Evolutionary conservation across 1,284 basidiomycete species (phyloP).

Genomic region (Volvariella surrecta): DNA sequence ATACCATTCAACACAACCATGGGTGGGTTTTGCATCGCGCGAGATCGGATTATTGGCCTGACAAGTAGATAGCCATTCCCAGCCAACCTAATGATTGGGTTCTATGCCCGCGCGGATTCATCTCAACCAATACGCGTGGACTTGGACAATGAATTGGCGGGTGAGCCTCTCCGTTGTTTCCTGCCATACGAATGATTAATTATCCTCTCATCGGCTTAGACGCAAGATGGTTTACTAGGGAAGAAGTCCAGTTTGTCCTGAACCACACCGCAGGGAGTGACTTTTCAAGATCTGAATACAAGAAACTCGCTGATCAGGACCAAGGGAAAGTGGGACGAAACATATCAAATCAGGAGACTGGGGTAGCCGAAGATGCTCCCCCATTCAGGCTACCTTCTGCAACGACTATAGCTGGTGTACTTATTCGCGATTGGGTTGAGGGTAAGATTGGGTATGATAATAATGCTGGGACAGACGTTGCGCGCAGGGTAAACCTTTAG

Average conservation of each 20-base stretch:
- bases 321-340: conserved; percentile 15
- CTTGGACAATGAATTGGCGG: conserved; percentile 94
- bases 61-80: conserved; percentile 62
- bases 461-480: background rate
- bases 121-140: conserved; percentile 73
- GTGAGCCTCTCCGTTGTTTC: conserved; percentile 42
- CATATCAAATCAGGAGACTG: conserved; percentile 10
- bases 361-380: conserved; percentile 22
- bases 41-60: background rate
- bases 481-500: background rate
- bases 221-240: conserved; percentile 81
- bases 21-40: conserved; percentile 38
- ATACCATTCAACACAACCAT: conserved; percentile 85
- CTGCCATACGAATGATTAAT: background rate
- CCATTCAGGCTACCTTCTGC: conserved; percentile 59
- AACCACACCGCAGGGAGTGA: conserved; percentile 44
- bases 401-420: conserved; percentile 61
- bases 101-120: conserved; percentile 73
- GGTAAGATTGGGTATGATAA: conserved; percentile 29
- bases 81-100: conserved; percentile 88
- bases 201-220: conserved; percentile 39
- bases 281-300: conserved; percentile 50
- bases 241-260: conserved; percentile 62
- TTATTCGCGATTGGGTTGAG: conserved; percentile 59
- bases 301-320: conserved; percentile 39